Percentiles rank a stretch among this genome's conserved stretches.
phyloP scores from a whole-genome alignment of 768 basidiomycete genomes.

The Clitopilus hobsonii region DNA sequence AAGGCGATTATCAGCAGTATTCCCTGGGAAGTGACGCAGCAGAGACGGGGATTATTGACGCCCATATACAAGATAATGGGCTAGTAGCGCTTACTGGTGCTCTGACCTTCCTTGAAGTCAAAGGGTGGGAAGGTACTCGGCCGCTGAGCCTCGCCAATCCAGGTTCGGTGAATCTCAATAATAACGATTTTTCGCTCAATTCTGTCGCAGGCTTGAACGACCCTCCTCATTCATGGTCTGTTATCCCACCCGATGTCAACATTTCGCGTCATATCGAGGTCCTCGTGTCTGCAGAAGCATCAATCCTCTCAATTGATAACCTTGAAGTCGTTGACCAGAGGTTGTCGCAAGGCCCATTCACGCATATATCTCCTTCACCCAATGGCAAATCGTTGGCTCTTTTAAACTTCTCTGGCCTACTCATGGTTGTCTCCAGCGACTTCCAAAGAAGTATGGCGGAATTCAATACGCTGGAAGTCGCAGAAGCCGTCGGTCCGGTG shows the following conservation, averaged over 20 bases:
- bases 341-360: conserved; percentile 84
- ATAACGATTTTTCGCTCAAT: conserved; percentile 3
- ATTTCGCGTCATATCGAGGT: conserved; percentile 90
- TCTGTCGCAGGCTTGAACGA: conserved; percentile 65
- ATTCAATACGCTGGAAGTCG: conserved; percentile 62
- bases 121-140: conserved; percentile 80
- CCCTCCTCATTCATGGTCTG: conserved; percentile 80
- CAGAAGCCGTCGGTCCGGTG: conserved; percentile 53
- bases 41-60: conserved; percentile 82
- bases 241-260: conserved; percentile 87
- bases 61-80: conserved; percentile 81
- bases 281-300: conserved; percentile 73
- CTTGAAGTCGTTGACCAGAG: conserved; percentile 87
- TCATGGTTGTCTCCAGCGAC: conserved; percentile 95
- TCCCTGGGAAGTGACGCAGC: conserved; percentile 80
- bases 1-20: conserved; percentile 81
- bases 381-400: conserved; percentile 91
- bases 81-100: conserved; percentile 81
- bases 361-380: conserved; percentile 83
- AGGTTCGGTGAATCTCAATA: conserved; percentile 37
- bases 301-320: conserved; percentile 84
- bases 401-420: conserved; percentile 61
- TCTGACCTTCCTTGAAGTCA: conserved; percentile 76
- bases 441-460: conserved; percentile 88
- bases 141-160: conserved; percentile 70